phyloP scores from a whole-genome alignment of 768 basidiomycete species.

The Omphalotus guepiniiformis region DNA sequence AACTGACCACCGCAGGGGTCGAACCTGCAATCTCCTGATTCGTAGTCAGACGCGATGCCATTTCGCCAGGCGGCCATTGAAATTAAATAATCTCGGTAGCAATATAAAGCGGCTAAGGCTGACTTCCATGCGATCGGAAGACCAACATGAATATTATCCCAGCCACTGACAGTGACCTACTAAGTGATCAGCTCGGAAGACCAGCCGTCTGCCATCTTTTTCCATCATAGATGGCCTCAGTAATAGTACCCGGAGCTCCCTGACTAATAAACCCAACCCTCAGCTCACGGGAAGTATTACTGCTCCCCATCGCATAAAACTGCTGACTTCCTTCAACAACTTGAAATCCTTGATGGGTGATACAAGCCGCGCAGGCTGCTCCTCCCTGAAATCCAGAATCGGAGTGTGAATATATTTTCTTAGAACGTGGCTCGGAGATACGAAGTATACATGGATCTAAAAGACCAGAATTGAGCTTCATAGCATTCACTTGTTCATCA shows the following conservation, averaged over 20 bases:
- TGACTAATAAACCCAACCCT: conserved; percentile 2
- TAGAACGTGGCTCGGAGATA: not conserved
- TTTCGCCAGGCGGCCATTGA: conserved; percentile 87
- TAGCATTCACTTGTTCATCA: not conserved
- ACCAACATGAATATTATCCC: too few relatives aligned
- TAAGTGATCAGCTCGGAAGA: not conserved
- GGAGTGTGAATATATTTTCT: not conserved
- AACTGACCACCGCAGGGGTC: conserved; percentile 89
- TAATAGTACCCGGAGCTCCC: not conserved
- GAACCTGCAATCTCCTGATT: conserved; percentile 95
- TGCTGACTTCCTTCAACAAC: not conserved
- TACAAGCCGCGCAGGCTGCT: not conserved
- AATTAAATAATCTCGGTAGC: too few relatives aligned
- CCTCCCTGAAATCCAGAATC: conserved; percentile 2
- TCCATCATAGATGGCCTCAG: conserved; percentile 1
- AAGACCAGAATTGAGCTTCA: not conserved
- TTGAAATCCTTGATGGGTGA: not conserved
- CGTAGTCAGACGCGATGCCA: conserved; percentile 94
- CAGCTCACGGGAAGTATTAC: not conserved
- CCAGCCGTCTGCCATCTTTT: not conserved
- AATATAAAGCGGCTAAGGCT: too few relatives aligned
- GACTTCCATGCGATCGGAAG: too few relatives aligned
- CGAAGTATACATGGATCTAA: conserved; percentile 1
- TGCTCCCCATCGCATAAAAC: conserved; percentile 1
- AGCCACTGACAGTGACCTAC: too few relatives aligned